phyloP scores from a whole-genome alignment of 139 green algal species.

The Desmodesmus armatus region DNA sequence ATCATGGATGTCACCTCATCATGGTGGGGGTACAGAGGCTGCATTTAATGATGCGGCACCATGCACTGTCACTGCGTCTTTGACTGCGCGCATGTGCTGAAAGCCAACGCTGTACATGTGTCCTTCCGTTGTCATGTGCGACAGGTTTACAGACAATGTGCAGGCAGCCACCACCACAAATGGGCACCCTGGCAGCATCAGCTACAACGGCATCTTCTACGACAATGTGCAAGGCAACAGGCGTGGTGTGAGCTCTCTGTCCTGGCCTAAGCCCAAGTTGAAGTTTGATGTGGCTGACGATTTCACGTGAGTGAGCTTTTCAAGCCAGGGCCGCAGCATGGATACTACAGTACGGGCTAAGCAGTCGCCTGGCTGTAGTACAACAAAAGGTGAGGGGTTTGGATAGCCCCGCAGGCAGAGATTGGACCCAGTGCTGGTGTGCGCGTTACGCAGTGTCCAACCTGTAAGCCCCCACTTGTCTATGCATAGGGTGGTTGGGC shows the following conservation, averaged over 20 bases:
- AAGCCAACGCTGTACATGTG: neutral
- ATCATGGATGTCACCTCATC: neutral
- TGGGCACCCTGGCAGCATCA: conserved; percentile 50
- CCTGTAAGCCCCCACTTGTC: neutral
- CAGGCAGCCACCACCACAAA: conserved; percentile 44
- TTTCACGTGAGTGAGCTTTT: neutral
- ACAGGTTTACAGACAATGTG: conserved; percentile 48
- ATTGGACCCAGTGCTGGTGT: too few relatives aligned
- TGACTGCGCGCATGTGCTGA: neutral
- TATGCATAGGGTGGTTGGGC: neutral
- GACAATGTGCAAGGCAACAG: conserved; percentile 66
- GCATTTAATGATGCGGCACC: neutral
- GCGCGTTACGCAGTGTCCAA: neutral
- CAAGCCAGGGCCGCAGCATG: neutral
- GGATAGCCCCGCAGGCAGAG: too few relatives aligned
- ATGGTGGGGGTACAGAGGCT: neutral
- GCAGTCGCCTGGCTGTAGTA: too few relatives aligned
- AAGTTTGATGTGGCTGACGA: conserved; percentile 60
- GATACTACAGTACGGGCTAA: too few relatives aligned
- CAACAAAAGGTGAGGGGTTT: too few relatives aligned
- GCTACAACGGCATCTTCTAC: conserved; percentile 71
- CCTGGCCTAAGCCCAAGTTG: conserved; percentile 89
- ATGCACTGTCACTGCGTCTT: neutral
- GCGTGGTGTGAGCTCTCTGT: conserved; percentile 68
- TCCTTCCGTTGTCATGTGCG: neutral